phyloP scores from a whole-genome alignment of 2,329 filamentous ascomycete species.

The Macroventuria anomochaeta region DNA sequence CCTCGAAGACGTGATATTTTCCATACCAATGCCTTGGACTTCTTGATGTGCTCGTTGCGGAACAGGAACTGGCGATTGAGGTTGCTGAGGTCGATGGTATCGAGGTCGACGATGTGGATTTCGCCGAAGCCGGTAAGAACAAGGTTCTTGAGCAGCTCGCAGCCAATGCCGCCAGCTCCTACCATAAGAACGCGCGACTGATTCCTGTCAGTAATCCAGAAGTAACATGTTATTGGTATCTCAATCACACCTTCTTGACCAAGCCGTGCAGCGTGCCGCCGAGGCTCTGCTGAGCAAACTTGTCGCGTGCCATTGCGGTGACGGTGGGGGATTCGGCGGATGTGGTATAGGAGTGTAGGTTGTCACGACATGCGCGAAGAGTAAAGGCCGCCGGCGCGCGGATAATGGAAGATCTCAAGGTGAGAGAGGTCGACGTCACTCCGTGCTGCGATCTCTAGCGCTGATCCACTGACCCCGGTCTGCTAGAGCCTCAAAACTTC shows the following conservation, averaged over 20 bases:
- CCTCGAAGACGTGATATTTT: background rate
- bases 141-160: constrained; percentile 96
- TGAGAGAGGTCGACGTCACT: constrained; percentile 35
- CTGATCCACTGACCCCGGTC: constrained; percentile 19
- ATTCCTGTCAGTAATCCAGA: constrained; percentile 34
- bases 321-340: constrained; percentile 8
- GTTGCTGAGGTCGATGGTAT: constrained; percentile 98
- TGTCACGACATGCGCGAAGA: constrained; percentile 28
- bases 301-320: constrained; percentile 56
- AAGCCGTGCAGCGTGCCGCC: constrained; percentile 66
- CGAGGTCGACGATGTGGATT: constrained; percentile 93
- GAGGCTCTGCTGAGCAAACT: constrained; percentile 66
- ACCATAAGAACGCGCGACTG: constrained; percentile 91
- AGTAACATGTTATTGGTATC: constrained; percentile 1
- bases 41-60: constrained; percentile 95
- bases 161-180: constrained; percentile 95
- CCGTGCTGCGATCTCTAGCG: constrained; percentile 23
- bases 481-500: constrained; percentile 35
- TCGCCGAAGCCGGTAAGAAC: constrained; percentile 90
- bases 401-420: constrained; percentile 16
- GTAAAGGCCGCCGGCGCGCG: constrained; percentile 14
- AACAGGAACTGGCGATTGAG: constrained; percentile 98
- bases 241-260: constrained; percentile 65
- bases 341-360: constrained; percentile 18
- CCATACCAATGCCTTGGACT: constrained; percentile 86